Evolutionary conservation across 257 asterid genomes (phyloP), one percentile per base, ranked within the genome.

Genomic region (Rubia yunnanensis): DNA sequence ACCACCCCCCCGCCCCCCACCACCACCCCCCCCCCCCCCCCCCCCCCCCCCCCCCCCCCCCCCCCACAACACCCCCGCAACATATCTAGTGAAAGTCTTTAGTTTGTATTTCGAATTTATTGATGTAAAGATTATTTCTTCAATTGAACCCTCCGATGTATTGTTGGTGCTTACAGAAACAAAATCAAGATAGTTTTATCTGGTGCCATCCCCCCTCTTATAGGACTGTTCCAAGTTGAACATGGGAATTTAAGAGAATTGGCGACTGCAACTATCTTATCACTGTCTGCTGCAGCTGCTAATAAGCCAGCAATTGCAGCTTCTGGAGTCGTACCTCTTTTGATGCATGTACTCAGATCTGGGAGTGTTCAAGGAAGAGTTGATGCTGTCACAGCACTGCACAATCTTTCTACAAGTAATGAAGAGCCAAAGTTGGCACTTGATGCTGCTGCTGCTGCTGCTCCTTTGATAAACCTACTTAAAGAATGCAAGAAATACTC

Each of bases 401-500:
- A 84, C 84, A 82, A 91, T 77, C 96, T 91, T 14, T 83, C 92
- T 2, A 72, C 85, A 23, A 71, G 74, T 44, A 79, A 81, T 64
- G 86, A 83, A 66, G 90, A 78, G 60, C 85, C 88, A 18, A 83
- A 84, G 67, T 75, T 71, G 41, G 72, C 74, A 63, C 80, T 88
- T 18, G 96, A 86, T 65, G 67, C 85, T 53, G 78, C 67, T 77
- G 95, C 96, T 7, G 92, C 80, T 65, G 73, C 73, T 53, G 91
- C 97, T 50, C 92, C 97, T 52, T 82, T 91, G 30, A 79, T 91
- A 18, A 62, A 72, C 66, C 87, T 90, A 68, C 84, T 91, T 36
- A 90, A 88, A 73, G 97, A 90, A 68, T 86, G 89, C 86, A 90
- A 86, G 77, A 90, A 90, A 64, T 81, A 88, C 79, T 90, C 95